These are phyloP conservation scores for Clavispora fructus DNA, from an alignment of 805 yeast species.

Conservation along the genomic window DNA sequence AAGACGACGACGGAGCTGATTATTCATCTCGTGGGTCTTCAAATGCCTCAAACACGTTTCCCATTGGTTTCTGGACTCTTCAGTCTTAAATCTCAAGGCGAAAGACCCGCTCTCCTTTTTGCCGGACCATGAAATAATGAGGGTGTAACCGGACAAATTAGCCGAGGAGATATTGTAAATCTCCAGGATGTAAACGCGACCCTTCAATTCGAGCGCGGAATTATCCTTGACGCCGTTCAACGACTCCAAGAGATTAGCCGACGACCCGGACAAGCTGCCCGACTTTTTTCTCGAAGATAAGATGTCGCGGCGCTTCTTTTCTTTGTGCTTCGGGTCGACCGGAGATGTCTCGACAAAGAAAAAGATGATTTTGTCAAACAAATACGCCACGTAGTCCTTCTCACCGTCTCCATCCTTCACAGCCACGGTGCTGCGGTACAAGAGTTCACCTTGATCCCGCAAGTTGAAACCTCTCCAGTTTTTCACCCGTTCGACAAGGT, in stretches of 20 bases:
- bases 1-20: constrained; percentile 30
- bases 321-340: constrained; percentile 23
- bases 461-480: constrained; percentile 92
- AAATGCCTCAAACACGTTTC: constrained; percentile 54
- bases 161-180: constrained; percentile 38
- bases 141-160: constrained; percentile 45
- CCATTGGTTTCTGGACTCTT: constrained; percentile 84
- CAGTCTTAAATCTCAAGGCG: constrained; percentile 73
- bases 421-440: constrained; percentile 67
- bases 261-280: constrained; percentile 36
- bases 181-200: constrained; percentile 75
- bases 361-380: constrained; percentile 66
- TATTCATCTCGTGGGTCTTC: constrained; percentile 37
- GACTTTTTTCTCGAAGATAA: constrained; percentile 49
- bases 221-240: constrained; percentile 24
- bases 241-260: constrained; percentile 32
- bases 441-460: constrained; percentile 76
- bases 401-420: constrained; percentile 69
- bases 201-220: constrained; percentile 55
- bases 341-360: constrained; percentile 34
- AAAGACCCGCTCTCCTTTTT: constrained; percentile 83
- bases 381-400: constrained; percentile 81
- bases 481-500: constrained; percentile 64
- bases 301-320: constrained; percentile 32
- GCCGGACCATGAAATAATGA: constrained; percentile 78